phyloP scores from a whole-genome alignment of 192 early-diverging fungal genomes.

The Thoreauomyces humboldtii region DNA sequence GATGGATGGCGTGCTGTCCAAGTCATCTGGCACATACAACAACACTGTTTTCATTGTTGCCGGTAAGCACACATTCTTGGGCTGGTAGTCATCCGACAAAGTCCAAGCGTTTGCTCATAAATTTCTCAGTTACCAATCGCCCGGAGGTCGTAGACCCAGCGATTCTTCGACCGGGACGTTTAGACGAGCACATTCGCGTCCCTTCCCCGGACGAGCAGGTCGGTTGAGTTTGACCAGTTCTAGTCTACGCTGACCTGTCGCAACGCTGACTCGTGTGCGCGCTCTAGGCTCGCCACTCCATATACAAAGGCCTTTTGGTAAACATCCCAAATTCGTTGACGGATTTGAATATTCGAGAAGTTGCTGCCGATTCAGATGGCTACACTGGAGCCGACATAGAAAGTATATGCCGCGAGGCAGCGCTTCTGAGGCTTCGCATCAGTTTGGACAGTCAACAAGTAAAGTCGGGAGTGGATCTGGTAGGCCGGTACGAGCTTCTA shows the following conservation, averaged over 20 bases:
- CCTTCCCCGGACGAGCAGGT: conserved; percentile 55
- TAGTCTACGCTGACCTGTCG: too few relatives aligned
- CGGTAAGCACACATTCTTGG: too few relatives aligned
- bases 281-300: conserved; percentile 24
- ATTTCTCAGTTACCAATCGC: conserved; percentile 68
- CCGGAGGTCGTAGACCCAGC: conserved; percentile 74
- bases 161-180: conserved; percentile 77
- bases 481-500: too few relatives aligned
- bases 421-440: conserved; percentile 26
- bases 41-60: conserved; percentile 45
- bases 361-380: conserved; percentile 55
- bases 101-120: too few relatives aligned
- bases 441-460: conserved; percentile 15
- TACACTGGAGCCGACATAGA: conserved; percentile 79
- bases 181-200: conserved; percentile 75
- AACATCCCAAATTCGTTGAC: conserved; percentile 40
- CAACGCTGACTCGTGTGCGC: background rate
- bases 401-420: conserved; percentile 80
- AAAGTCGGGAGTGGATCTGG: too few relatives aligned
- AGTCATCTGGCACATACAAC: conserved; percentile 12
- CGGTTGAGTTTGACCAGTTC: background rate
- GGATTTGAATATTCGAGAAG: conserved; percentile 45
- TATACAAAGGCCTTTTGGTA: conserved; percentile 35
- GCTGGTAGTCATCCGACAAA: too few relatives aligned
- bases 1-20: conserved; percentile 72